These are phyloP conservation scores for Alternaria sp. DNA, from an alignment of 2,329 filamentous ascomycete species.

Conservation along the genomic window DNA sequence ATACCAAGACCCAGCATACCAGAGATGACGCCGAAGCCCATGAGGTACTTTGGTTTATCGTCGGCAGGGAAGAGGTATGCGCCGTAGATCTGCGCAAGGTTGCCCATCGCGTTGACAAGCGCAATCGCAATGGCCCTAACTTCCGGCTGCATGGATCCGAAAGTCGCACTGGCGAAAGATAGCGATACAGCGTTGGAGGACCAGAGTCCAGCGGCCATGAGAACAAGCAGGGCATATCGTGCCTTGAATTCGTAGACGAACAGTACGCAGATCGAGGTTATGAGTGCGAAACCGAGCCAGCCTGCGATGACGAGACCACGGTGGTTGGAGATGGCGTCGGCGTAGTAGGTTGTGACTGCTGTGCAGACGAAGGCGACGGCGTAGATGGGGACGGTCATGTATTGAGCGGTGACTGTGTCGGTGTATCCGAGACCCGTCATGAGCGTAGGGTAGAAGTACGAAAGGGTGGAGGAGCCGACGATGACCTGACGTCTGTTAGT, in stretches of 20 bases:
- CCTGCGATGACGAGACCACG: conserved; percentile 57
- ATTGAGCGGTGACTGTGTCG: conserved; percentile 53
- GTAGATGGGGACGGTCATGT: conserved; percentile 63
- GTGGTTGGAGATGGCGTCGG: conserved; percentile 54
- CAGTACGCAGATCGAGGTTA: conserved; percentile 50
- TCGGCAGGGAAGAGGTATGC: conserved; percentile 58
- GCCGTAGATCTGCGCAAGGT: conserved; percentile 63
- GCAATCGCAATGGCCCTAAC: conserved; percentile 60
- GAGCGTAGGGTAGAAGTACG: conserved; percentile 62
- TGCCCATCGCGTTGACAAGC: conserved; percentile 61
- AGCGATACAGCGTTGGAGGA: conserved; percentile 59
- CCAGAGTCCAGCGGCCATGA: conserved; percentile 64
- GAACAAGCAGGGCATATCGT: conserved; percentile 61
- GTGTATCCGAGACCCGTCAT: conserved; percentile 60
- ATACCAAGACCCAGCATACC: conserved; percentile 43
- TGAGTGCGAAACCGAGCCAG: conserved; percentile 54
- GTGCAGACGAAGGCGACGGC: conserved; percentile 60
- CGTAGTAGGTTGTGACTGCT: conserved; percentile 54
- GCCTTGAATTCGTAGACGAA: conserved; percentile 59
- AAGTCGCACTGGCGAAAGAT: conserved; percentile 60
- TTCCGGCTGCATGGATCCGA: conserved; percentile 58
- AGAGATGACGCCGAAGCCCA: conserved; percentile 34
- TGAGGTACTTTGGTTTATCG: conserved; percentile 55
- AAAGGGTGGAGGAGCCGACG: conserved; percentile 58
- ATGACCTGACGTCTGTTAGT: conserved; percentile 41